These are phyloP conservation scores for Trametes versicolor DNA, from an alignment of 1,284 basidiomycete species.

Conservation along the genomic window DNA sequence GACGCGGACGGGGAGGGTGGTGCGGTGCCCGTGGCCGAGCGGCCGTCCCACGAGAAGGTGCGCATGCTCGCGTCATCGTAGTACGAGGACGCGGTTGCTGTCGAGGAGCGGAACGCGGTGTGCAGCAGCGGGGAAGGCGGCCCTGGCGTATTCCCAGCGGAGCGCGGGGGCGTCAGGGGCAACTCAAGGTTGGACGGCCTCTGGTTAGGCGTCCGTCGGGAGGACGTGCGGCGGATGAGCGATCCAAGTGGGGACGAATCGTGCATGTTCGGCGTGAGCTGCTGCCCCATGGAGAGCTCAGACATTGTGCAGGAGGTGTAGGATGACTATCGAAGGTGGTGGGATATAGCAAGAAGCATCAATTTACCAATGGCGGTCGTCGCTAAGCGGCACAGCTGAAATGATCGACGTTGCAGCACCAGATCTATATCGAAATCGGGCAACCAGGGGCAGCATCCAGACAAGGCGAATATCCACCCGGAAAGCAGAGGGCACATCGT, in stretches of 20 bases:
- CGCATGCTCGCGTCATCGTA: slow-evolving; percentile 38
- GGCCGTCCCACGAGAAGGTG: slow-evolving; percentile 36
- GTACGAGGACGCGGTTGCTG: slow-evolving; percentile 56
- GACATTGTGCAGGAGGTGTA: slow-evolving; percentile 25
- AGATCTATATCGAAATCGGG: too few species aligned
- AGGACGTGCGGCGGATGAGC: slow-evolving; percentile 52
- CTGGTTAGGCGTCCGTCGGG: slow-evolving; percentile 42
- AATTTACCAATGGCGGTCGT: slow-evolving; percentile 15
- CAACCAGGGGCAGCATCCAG: too few species aligned
- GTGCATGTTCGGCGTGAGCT: slow-evolving; percentile 32
- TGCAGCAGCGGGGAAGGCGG: slow-evolving; percentile 71
- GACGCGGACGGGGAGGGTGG: slow-evolving; percentile 24
- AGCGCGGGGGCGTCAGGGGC: slow-evolving; percentile 37
- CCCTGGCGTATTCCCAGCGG: slow-evolving; percentile 19
- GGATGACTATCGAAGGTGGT: slow-evolving; percentile 6
- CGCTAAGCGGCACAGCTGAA: slow-evolving; percentile 30
- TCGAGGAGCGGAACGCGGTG: slow-evolving; percentile 66
- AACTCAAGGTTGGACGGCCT: slow-evolving; percentile 27
- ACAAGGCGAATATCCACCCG: too few species aligned
- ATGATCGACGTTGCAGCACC: too few species aligned
- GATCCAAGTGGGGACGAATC: slow-evolving; percentile 53
- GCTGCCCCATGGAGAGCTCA: slow-evolving; percentile 24
- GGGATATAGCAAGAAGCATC: slow-evolving; percentile 16
- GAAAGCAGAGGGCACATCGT: slow-evolving; percentile 22
- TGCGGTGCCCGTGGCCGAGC: slow-evolving; percentile 20